Evolutionary conservation across 2,329 filamentous ascomycete species (phyloP).

Genomic region (Stemphylium lycopersici): DNA sequence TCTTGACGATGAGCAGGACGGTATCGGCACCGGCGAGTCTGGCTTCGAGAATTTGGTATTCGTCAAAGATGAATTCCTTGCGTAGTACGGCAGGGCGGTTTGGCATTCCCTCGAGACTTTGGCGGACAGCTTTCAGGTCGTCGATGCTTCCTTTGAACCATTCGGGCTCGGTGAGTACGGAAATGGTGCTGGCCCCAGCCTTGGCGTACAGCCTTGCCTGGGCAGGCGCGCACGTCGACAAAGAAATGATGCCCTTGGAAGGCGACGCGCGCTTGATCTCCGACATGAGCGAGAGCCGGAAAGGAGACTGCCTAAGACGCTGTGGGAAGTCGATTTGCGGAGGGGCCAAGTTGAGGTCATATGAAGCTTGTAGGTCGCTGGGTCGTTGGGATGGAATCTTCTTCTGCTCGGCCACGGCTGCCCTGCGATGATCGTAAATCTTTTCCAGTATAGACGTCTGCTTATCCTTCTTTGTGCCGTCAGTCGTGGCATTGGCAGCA

Average conservation of each 20-base stretch:
- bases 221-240: constrained; percentile 83
- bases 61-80: constrained; percentile 97
- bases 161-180: constrained; percentile 96
- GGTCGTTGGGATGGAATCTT: constrained; percentile 82
- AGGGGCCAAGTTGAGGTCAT: constrained; percentile 82
- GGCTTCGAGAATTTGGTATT: constrained; percentile 97
- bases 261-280: constrained; percentile 97
- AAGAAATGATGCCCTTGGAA: constrained; percentile 91
- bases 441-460: constrained; percentile 86
- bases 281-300: constrained; percentile 90
- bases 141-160: constrained; percentile 99
- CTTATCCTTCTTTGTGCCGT: constrained; percentile 55
- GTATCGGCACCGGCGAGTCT: constrained; percentile 92
- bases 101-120: constrained; percentile 87
- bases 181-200: constrained; percentile 94
- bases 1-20: constrained; percentile 95
- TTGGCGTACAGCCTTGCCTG: constrained; percentile 92
- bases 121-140: constrained; percentile 83
- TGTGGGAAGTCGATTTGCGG: constrained; percentile 81
- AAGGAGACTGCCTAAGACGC: constrained; percentile 80
- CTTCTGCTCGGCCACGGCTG: constrained; percentile 80
- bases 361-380: constrained; percentile 83
- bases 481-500: constrained; percentile 30
- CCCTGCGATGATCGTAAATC: constrained; percentile 84
- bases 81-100: constrained; percentile 90